These are phyloP conservation scores for Favolaschia claudopus DNA, from an alignment of 768 basidiomycete species.

Conservation along the genomic window DNA sequence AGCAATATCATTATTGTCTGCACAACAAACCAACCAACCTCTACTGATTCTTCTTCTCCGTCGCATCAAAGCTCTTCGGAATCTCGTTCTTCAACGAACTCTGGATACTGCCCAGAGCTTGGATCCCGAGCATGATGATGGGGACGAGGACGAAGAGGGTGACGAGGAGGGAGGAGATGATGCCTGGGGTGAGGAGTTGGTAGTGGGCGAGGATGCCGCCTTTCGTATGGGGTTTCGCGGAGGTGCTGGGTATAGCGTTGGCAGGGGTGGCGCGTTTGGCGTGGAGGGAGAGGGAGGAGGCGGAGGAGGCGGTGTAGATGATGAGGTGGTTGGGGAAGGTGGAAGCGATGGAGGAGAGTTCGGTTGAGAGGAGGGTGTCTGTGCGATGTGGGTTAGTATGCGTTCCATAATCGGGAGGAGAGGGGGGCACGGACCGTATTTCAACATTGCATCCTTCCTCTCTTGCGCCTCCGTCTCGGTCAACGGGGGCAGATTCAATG, in stretches of 20 bases:
- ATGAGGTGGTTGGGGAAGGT: constrained; percentile 69
- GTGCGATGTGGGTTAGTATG: constrained; percentile 14
- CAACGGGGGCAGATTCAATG: constrained; percentile 61
- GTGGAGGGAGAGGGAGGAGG: constrained; percentile 40
- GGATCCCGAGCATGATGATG: constrained; percentile 66
- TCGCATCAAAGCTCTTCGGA: constrained; percentile 71
- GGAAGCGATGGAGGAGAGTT: constrained; percentile 56
- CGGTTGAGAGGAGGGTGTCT: constrained; percentile 56
- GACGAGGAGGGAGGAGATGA: constrained; percentile 72
- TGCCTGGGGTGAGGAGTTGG: constrained; percentile 78
- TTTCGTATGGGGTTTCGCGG: constrained; percentile 46
- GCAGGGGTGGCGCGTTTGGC: constrained; percentile 44
- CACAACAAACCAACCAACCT: too few species aligned
- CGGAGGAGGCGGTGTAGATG: constrained; percentile 65
- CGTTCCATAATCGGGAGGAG: background rate
- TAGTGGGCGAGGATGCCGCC: constrained; percentile 76
- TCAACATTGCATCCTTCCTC: constrained; percentile 56
- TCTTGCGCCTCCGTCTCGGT: constrained; percentile 45
- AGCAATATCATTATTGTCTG: too few species aligned
- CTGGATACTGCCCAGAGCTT: constrained; percentile 77
- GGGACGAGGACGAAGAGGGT: constrained; percentile 74
- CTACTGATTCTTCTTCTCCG: constrained; percentile 82
- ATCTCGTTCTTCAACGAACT: constrained; percentile 68
- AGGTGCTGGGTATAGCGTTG: constrained; percentile 23
- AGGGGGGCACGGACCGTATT: constrained; percentile 56